Base-by-base conservation (phyloP, 1,139 yeast species). In the Yamadazyma sp. region DNA sequence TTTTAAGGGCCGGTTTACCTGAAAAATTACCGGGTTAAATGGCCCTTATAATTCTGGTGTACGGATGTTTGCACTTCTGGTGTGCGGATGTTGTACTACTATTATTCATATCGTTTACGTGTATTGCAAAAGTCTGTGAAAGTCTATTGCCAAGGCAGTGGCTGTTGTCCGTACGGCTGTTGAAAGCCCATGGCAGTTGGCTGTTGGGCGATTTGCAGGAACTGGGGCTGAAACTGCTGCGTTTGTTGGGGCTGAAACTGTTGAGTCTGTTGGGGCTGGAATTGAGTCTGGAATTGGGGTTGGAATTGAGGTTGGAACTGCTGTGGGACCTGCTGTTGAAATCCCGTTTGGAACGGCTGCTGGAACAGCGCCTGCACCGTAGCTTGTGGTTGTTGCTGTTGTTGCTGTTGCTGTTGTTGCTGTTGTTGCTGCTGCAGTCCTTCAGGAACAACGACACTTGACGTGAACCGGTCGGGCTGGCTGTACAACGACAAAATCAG, bases 401-500 rank as follows among this genome's bases (percentile, higher is more conserved):
- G 58, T 29, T 44, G 56, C 34, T 42, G 57, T 16, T 39, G 51
- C 29, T 43, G 55, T 24, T 44, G 53, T 16, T 44, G 54, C 5
- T 37, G 50, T 27, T 41, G 53, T 25, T 46, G 54, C n/a, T 43
- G 54, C 5, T 35, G 48, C 25, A 41, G 55, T 13, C 42, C 49
- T 17, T 43, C 47, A 3, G 57, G 57, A 2, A 40, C 56, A 2
- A 57, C 64, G 14, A 58, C 63, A 40, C 54, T 58, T 2, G 70
- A 53, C 7, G 57, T 38, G 27, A 52, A 59, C 20, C 45, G 52
- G 26, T 54, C 58, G 1, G 74, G 73, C 40, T 69, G 70, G 39
- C 47, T 59, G 43, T 71, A 71, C 43, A 71, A 61, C 4, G 72
- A 64, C 55, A 71, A 43, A 9, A 71, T 70, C 40, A 54, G 63